Evolutionary conservation across 2,329 filamentous ascomycete species (phyloP).

Genomic region (Calonectria crousiana): DNA sequence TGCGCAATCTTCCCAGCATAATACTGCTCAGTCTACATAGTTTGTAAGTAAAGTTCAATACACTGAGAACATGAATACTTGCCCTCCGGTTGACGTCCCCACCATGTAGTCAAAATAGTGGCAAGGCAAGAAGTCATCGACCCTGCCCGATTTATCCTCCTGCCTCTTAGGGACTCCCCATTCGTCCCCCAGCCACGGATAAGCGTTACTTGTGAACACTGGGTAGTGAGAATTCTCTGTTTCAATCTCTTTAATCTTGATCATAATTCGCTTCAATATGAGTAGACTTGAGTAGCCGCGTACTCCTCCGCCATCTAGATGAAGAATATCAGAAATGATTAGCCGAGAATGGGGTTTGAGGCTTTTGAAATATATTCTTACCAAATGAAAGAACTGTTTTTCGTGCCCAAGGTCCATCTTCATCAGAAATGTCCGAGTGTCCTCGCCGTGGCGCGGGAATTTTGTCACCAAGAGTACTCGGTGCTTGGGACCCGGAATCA

Average conservation of each 20-base stretch:
- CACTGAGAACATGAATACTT: background rate
- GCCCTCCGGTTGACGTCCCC: slow-evolving; percentile 9
- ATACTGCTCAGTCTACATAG: background rate
- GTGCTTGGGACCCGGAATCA: background rate
- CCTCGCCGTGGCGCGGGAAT: background rate
- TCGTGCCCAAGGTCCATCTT: slow-evolving; percentile 2
- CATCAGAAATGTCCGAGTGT: background rate
- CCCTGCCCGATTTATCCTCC: background rate
- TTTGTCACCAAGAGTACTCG: background rate
- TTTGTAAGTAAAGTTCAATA: background rate
- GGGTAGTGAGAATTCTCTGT: background rate
- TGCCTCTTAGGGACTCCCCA: background rate
- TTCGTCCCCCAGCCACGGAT: background rate
- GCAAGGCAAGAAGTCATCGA: slow-evolving; percentile 6
- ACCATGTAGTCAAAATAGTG: slow-evolving; percentile 14
- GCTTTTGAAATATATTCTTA: background rate
- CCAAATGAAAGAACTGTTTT: slow-evolving; percentile 8
- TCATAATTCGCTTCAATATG: slow-evolving; percentile 15
- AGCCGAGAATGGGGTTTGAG: background rate
- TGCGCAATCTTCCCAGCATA: slow-evolving; percentile 7
- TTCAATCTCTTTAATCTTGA: background rate
- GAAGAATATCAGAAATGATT: background rate
- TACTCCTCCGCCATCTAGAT: slow-evolving; percentile 17
- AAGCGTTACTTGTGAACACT: background rate
- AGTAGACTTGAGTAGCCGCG: slow-evolving; percentile 16